A percentile compares a stretch with the other conserved stretches of the same genome.
Conservation (phyloP, 352 stramenopile species). For the Thalassiosira mediterranea region DNA sequence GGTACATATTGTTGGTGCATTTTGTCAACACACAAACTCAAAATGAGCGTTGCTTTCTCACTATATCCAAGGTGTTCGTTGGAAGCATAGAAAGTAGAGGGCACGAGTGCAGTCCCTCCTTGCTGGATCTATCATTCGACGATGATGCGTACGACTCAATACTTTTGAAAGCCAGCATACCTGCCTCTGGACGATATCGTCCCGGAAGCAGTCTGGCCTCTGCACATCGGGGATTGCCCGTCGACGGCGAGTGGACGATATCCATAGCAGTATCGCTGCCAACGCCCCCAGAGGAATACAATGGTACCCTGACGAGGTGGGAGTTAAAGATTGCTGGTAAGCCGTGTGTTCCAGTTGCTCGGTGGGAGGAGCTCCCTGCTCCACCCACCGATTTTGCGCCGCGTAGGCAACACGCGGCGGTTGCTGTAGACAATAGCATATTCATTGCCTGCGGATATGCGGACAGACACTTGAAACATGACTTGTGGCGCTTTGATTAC, state of each 20-base stretch:
- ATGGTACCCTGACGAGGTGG: constrained; percentile 29
- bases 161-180: constrained; percentile 23
- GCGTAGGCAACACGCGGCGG: constrained; percentile 25
- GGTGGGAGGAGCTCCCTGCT: constrained; percentile 29
- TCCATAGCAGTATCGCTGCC: constrained; percentile 9
- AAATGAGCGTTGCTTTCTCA: no score
- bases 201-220: constrained; percentile 27
- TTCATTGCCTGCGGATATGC: constrained; percentile 38
- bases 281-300: neutral
- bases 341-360: constrained; percentile 19
- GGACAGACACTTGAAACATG: constrained; percentile 15
- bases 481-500: constrained; percentile 52
- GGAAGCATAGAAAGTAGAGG: constrained; percentile 18
- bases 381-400: constrained; percentile 21
- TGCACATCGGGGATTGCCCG: constrained; percentile 17
- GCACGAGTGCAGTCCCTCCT: constrained; percentile 19
- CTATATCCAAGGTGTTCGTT: constrained; percentile 30
- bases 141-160: constrained; percentile 35
- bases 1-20: neutral
- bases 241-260: constrained; percentile 37
- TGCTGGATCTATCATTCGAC: constrained; percentile 28
- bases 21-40: neutral
- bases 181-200: constrained; percentile 28
- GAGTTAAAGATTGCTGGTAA: constrained; percentile 27
- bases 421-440: constrained; percentile 38